Evolutionary conservation across 192 early-diverging fungal species (phyloP).

Genomic region (Umbelopsis sp.): DNA sequence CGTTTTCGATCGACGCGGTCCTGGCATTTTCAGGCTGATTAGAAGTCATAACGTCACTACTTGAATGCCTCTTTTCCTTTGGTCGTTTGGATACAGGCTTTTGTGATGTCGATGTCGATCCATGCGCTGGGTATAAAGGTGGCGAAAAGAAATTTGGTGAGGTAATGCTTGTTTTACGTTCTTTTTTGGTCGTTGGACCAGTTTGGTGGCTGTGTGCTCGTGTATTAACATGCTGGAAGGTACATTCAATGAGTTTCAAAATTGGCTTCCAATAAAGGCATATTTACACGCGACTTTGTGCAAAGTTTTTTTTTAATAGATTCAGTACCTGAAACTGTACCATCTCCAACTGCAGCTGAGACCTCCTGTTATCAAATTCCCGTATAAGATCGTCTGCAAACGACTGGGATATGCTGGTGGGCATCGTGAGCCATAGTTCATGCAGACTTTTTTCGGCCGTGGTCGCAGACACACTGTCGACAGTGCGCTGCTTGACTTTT

Average conservation of each 20-base stretch:
- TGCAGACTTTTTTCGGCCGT: neutral
- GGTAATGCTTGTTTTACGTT: neutral
- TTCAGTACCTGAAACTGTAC: constrained; percentile 3
- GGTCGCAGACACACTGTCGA: constrained; percentile 13
- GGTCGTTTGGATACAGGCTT: neutral
- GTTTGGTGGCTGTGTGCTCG: neutral
- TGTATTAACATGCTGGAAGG: neutral
- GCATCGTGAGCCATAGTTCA: constrained; percentile 10
- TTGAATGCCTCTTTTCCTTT: neutral
- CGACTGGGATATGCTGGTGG: constrained; percentile 19
- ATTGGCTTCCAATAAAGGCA: constrained; percentile 10
- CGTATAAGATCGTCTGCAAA: constrained; percentile 33
- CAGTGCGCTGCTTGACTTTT: constrained; percentile 16
- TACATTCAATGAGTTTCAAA: constrained; percentile 13
- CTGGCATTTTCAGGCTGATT: neutral
- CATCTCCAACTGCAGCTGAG: constrained; percentile 21
- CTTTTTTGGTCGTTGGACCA: neutral
- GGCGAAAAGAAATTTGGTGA: constrained; percentile 12
- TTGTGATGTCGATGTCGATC: neutral
- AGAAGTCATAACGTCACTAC: constrained; percentile 17
- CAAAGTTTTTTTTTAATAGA: neutral
- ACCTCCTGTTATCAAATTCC: constrained; percentile 29
- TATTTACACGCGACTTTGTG: constrained; percentile 13
- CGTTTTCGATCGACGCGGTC: constrained; percentile 9
- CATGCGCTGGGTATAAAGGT: neutral